Percentiles rank a stretch among this genome's conserved stretches.
phyloP scores from a whole-genome alignment of 768 basidiomycete genomes.

The Lyophyllum decastes region DNA sequence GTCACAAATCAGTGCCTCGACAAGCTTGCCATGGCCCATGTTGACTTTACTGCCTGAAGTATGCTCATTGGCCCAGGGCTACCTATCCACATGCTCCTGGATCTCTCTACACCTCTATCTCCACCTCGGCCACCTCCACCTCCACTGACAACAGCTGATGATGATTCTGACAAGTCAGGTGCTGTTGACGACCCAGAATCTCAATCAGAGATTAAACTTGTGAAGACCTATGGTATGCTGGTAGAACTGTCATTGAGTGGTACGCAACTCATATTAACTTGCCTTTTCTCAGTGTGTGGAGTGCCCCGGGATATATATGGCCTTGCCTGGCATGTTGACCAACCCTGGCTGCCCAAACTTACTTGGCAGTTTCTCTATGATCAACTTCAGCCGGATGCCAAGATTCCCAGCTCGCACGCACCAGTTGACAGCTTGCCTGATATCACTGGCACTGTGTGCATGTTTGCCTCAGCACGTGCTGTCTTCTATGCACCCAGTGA shows the following conservation, averaged over 20 bases:
- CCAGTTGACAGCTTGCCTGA: constrained; percentile 18
- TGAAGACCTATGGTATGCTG: constrained; percentile 6
- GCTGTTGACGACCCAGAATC: constrained; percentile 6
- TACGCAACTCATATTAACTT: neutral
- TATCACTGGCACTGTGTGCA: constrained; percentile 7
- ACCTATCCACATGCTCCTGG: neutral
- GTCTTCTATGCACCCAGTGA: constrained; percentile 28
- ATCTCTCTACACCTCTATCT: neutral
- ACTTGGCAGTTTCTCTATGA: constrained; percentile 26
- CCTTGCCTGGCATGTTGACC: constrained; percentile 16
- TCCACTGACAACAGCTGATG: neutral
- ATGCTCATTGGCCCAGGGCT: constrained; percentile 20
- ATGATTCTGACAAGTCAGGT: constrained; percentile 1
- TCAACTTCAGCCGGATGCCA: constrained; percentile 18
- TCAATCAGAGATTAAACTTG: constrained; percentile 3
- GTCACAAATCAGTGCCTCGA: constrained; percentile 28
- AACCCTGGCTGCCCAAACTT: constrained; percentile 22
- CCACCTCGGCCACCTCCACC: neutral
- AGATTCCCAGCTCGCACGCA: constrained; percentile 5
- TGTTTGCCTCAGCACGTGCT: constrained; percentile 28
- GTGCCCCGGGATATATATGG: constrained; percentile 3
- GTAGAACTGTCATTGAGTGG: constrained; percentile 3
- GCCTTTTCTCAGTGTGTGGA: neutral
- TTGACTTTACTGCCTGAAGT: constrained; percentile 17
- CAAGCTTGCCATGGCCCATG: constrained; percentile 22